Evolutionary conservation across 257 asterid species (phyloP).

Genomic region (Jasminum sambac): DNA sequence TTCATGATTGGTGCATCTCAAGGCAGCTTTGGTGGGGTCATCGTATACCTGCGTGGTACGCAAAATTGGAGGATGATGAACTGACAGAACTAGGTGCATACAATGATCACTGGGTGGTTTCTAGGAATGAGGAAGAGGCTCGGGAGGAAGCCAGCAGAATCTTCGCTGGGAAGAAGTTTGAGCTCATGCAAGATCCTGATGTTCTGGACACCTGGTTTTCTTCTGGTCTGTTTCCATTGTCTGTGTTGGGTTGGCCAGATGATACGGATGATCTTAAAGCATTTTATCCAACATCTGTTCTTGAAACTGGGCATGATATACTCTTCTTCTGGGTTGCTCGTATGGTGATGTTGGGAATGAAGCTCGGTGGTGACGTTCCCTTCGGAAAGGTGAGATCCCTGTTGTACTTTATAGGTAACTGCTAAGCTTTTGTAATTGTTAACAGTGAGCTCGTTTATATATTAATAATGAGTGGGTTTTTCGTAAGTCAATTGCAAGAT

Average conservation of each 20-base stretch:
- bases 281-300: slow-evolving; percentile 89
- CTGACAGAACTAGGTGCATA: slow-evolving; percentile 68
- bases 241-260: slow-evolving; percentile 97
- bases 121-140: slow-evolving; percentile 75
- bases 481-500: no score
- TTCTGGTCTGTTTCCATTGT: slow-evolving; percentile 81
- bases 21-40: slow-evolving; percentile 99
- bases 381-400: slow-evolving; percentile 67
- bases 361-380: slow-evolving; percentile 95
- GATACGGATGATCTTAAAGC: slow-evolving; percentile 69
- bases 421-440: no score
- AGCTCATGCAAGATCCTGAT: slow-evolving; percentile 82
- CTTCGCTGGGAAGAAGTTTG: slow-evolving; percentile 62
- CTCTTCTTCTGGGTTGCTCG: slow-evolving; percentile 98
- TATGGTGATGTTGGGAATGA: slow-evolving; percentile 97
- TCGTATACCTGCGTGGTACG: slow-evolving; percentile 95
- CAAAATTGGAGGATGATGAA: slow-evolving; percentile 63
- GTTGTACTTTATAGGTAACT: neutral
- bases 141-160: slow-evolving; percentile 51
- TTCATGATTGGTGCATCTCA: slow-evolving; percentile 97
- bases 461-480: no score
- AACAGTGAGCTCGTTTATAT: no score
- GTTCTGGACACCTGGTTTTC: slow-evolving; percentile 99
- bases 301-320: slow-evolving; percentile 94
- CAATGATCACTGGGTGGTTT: slow-evolving; percentile 81